A percentile compares a stretch with the other conserved stretches of the same genome.
Evolutionary conservation across 805 yeast species (phyloP).

Genomic region (Yarrowia keelungensis): DNA sequence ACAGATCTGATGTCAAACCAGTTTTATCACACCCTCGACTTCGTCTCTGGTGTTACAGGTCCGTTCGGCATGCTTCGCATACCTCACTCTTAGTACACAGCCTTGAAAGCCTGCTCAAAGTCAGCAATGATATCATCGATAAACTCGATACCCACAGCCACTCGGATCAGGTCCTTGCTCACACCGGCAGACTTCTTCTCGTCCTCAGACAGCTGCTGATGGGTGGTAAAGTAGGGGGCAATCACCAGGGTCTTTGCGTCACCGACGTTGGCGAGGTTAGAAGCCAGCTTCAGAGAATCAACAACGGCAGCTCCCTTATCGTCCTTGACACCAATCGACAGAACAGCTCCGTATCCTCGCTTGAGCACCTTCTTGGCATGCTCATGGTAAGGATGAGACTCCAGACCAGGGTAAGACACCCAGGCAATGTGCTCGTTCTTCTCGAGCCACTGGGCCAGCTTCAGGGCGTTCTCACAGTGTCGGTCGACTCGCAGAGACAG

Average conservation of each 20-base stretch:
- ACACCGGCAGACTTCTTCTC: conserved; percentile 88
- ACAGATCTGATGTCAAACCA: too few relatives aligned
- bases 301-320: conserved; percentile 83
- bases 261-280: conserved; percentile 96
- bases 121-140: conserved; percentile 91
- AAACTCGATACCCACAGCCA: conserved; percentile 88
- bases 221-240: conserved; percentile 96
- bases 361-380: conserved; percentile 81
- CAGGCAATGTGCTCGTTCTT: conserved; percentile 71
- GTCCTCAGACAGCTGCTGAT: conserved; percentile 83
- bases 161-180: conserved; percentile 84
- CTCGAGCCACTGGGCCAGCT: conserved; percentile 79
- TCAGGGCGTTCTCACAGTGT: conserved; percentile 82
- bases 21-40: too few relatives aligned
- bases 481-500: conserved; percentile 92
- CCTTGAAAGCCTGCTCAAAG: conserved; percentile 82
- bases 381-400: conserved; percentile 77
- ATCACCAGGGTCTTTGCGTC: conserved; percentile 94
- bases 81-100: conserved; percentile 53
- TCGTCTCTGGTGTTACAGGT: too few relatives aligned
- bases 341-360: conserved; percentile 84
- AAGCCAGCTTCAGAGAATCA: conserved; percentile 81
- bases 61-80: too few relatives aligned
- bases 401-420: conserved; percentile 93
- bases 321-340: conserved; percentile 85